Percentiles rank a stretch among this genome's conserved stretches.
Conservation (phyloP, 805 yeast genomes). For the Barnettozyma populi region DNA sequence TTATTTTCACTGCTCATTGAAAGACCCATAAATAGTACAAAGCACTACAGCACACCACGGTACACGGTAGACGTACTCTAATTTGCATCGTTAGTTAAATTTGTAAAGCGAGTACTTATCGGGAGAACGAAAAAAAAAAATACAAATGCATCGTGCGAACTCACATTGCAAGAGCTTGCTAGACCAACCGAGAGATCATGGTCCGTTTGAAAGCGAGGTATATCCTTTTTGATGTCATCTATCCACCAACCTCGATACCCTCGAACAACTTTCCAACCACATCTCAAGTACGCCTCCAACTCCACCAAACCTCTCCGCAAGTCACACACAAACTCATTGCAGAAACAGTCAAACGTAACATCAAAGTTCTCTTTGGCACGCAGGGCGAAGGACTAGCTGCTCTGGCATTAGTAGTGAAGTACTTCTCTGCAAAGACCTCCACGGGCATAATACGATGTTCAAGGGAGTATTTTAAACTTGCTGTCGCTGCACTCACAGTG, state of each 20-base stretch:
- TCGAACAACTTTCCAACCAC: slow-evolving; percentile 21
- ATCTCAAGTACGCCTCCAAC: slow-evolving; percentile 35
- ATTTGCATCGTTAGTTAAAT: too few species aligned
- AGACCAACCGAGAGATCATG: slow-evolving; percentile 39
- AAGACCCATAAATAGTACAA: too few species aligned
- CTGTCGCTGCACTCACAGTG: slow-evolving; percentile 62
- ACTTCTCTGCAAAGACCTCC: slow-evolving; percentile 75
- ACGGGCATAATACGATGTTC: slow-evolving; percentile 81
- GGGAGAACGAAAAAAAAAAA: too few species aligned
- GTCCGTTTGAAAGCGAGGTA: slow-evolving; percentile 86
- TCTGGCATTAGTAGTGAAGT: slow-evolving; percentile 59
- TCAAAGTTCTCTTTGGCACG: slow-evolving; percentile 73
- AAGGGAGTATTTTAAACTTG: slow-evolving; percentile 53
- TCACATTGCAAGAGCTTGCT: too few species aligned
- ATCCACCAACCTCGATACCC: slow-evolving; percentile 42
- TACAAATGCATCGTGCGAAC: too few species aligned
- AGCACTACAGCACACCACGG: too few species aligned
- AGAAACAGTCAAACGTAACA: slow-evolving; percentile 46
- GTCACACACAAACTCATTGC: slow-evolving; percentile 47
- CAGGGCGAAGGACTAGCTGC: slow-evolving; percentile 64
- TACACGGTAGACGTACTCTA: too few species aligned
- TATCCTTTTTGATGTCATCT: slow-evolving; percentile 70
- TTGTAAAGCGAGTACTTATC: too few species aligned
- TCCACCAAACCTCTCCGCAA: slow-evolving; percentile 45
- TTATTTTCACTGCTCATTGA: too few species aligned